Evolutionary conservation across 495 filamentous ascomycete species (phyloP), one percentile per base, ranked within the genome.

Genomic region (Glutinoglossum americanum): DNA sequence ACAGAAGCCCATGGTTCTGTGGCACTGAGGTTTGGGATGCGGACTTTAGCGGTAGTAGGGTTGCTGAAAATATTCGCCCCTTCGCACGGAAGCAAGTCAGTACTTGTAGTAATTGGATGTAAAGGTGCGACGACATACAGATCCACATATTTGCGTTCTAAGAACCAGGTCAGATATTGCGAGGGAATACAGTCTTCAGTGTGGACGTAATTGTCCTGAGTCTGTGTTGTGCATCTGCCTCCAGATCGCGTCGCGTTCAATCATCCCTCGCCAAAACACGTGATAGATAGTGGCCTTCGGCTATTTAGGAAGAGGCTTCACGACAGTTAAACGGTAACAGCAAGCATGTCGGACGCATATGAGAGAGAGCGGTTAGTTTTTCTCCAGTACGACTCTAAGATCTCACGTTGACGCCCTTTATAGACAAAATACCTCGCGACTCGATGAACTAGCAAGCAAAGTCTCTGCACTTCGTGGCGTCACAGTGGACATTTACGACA

Each of bases 401-500:
- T 57, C 30, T 53, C 26, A 21, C 28, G 59, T 19, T 13, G 53
- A 19, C 8, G 54, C 63, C 9, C 56, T 62, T 30, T 51, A 17
- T 64, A 82, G 80, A 69, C 92, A 98, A 72, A 98, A 98, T 72
- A 94, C 95, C 71, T 82, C 86, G 64, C 89, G 92, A 66, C 84
- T 98, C 54, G 82, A 88, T 63, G 89, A 93, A 64, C 83, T 98
- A 25, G 82, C 85, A 17, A 75, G 77, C 27, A 98, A 98, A 69
- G 87, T 96, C 32, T 85, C 85, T 48, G 87, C 88, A 35, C 77
- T 98, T 55, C 89, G 89, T 64, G 82, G 82, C 62, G 88, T 98
- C n/a, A 98, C 92, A n/a, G 80, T 96, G 48, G 87, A 97, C 71
- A 98, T 98, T 67, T 94, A 96, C 72, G 89, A 96, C 71, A 85